A percentile compares a stretch with the other conserved stretches of the same genome.
Conservation (phyloP, 768 basidiomycete genomes). For the Tulasnella sp. region DNA sequence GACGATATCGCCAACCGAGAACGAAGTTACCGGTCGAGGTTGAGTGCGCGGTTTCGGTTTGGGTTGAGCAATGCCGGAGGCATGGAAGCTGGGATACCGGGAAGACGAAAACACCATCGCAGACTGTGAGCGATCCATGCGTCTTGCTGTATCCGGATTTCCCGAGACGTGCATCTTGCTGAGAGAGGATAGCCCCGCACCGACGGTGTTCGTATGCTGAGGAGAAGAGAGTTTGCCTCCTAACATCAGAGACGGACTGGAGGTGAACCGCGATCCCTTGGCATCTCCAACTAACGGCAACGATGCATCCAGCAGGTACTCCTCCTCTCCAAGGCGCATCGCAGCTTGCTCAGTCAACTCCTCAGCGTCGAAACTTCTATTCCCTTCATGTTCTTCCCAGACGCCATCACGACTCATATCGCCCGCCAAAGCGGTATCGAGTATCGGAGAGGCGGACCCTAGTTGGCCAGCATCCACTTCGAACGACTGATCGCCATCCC, state of each 20-base stretch:
- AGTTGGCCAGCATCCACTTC: background rate
- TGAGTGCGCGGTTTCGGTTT: background rate
- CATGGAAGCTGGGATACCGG: background rate
- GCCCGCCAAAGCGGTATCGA: background rate
- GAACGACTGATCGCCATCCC: background rate
- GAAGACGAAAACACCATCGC: background rate
- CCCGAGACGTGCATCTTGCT: background rate
- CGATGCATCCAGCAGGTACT: constrained; percentile 19
- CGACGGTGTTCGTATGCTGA: background rate
- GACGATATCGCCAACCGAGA: background rate
- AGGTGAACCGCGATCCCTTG: background rate
- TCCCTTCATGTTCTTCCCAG: constrained; percentile 7
- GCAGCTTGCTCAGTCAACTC: constrained; percentile 12
- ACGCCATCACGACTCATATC: constrained; percentile 15
- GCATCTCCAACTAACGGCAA: background rate
- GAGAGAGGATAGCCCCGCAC: background rate
- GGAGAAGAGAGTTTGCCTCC: background rate
- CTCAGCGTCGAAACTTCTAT: constrained; percentile 17
- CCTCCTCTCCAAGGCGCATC: constrained; percentile 8
- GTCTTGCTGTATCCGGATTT: background rate
- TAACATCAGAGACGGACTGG: background rate
- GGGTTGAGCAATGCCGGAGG: background rate
- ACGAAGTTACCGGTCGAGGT: background rate
- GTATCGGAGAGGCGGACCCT: background rate
- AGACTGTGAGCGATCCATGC: background rate